Evolutionary conservation across 371 early-diverging fungal species (phyloP), one percentile per base, ranked within the genome.

Genomic region (Rhizopus microsporus): DNA sequence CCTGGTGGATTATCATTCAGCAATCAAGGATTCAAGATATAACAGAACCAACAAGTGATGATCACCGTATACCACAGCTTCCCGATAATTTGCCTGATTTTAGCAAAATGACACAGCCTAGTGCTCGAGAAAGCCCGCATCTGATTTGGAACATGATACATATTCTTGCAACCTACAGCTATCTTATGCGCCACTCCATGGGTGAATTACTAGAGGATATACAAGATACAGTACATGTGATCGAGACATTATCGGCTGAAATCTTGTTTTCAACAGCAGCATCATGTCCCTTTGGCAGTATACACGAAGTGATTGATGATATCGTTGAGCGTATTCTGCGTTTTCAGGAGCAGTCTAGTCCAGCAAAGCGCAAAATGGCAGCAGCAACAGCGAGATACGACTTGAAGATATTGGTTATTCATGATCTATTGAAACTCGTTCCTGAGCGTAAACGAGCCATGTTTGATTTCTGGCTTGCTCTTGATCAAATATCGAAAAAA

Each of bases 1-100:
- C 79, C 7, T 78, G 79, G 79, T 78, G 79, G 79, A 44, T 12
- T 1, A 6, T 13, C 29, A 32, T 60, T 5, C 23, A 7, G 1
- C 13, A 44, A 33, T 17, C 56, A 7, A 40, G 58, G 15, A 51
- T 62, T 10, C 49, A 58, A 17, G 60, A 60, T 5, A 42, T 4
- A 58, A 62, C 23, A 30, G 33, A 59, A 33, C 42, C 43, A 7
- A n/a, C 42, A 15, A 16, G 30, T 0, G 40, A 61, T 8, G 48
- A 59, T 7, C 12, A 34, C 8, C 23, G 43, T 30, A 49, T 31
- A 17, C 52, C 63, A 35, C n/a, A 5, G 16, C 30, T 59, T 10
- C 57, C 62, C 5, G 29, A 31, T 0, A 37, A 6, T 5, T 15
- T 67, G 34, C 66, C 69, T 12, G 62, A 65, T 33, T 59, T 71